A percentile compares a stretch with the other conserved stretches of the same genome.
phyloP scores from a whole-genome alignment of 2,329 filamentous ascomycete genomes.

The Arthrobotrys entomopaga region DNA sequence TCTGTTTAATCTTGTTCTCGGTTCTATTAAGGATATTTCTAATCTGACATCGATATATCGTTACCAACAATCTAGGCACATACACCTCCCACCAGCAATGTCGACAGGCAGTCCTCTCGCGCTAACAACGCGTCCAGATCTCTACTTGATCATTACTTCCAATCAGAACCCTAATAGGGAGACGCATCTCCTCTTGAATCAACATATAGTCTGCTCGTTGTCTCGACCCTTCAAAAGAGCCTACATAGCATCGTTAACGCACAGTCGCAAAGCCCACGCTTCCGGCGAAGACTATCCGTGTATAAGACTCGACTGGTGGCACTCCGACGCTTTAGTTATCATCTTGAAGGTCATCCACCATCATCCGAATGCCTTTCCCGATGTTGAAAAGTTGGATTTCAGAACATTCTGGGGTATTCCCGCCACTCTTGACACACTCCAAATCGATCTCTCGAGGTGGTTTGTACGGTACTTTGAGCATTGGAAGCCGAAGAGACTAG shows the following conservation, averaged over 20 bases:
- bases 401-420: constrained; percentile 21
- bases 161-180: background rate
- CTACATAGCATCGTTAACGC: constrained; percentile 6
- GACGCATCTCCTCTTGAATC: constrained; percentile 18
- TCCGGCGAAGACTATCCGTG: background rate
- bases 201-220: background rate
- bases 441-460: constrained; percentile 27
- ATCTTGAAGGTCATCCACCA: constrained; percentile 30
- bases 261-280: background rate
- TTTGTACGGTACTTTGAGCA: constrained; percentile 18
- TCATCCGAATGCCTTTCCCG: constrained; percentile 9
- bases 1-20: too few relatives aligned
- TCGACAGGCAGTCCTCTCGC: background rate
- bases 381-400: background rate
- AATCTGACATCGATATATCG: too few relatives aligned
- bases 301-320: constrained; percentile 28
- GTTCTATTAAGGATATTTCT: too few relatives aligned
- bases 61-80: too few relatives aligned
- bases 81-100: background rate
- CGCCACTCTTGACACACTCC: constrained; percentile 17
- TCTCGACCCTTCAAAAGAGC: constrained; percentile 20
- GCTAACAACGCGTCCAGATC: constrained; percentile 13
- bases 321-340: constrained; percentile 18
- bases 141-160: constrained; percentile 24
- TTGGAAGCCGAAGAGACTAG: constrained; percentile 17